Base-by-base conservation (phyloP, 2,329 filamentous ascomycete species). In the Aschersonia sp. region DNA sequence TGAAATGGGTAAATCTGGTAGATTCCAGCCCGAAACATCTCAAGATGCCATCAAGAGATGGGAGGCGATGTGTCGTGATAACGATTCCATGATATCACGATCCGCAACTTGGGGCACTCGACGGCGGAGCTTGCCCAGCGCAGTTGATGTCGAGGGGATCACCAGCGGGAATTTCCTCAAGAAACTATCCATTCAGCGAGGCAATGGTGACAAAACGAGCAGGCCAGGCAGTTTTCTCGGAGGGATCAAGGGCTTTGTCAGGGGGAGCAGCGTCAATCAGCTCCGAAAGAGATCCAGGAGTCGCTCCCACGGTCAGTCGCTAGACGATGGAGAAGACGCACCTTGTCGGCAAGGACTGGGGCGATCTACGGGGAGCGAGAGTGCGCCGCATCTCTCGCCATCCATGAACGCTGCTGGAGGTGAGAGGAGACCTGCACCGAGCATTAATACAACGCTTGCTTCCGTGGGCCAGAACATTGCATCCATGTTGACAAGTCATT, bases 81-180 rank as follows among this genome's bases (percentile, higher is more conserved):
- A 69, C 45, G 73, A 71, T 31, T 82, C 79, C 0, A 67, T 81
- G 9, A 61, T 80, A 7, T 83, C 79, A 2, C 69, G 76, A 51
- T 74, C 79, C 10, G 82, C 82, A 20, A 87, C 83, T 0, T 80
- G 83, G 71, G 83, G 83, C 12, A 87, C 83, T 2, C 73, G 78
- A 5, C 75, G 81, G 42, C 74, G 76, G 49, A 83, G 82, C 59
- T 68, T 84, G 45, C 78, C 81, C 2, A 80, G 74, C 54, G 55
- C 73, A 48, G 53, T 68, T 4, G 79, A 68, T 29, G 53, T 61
- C 9, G 60, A 82, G 40, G 77, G 73, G 20, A 65, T 82, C 43
- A 71, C 69, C 6, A 74, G 74, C 48, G 78, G 80, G 30, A 79
- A 73, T 50, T 71, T 85, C 40, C 61, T 84, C 41, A 85, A 82